phyloP scores from a whole-genome alignment of 768 basidiomycete genomes.

The Leccinum barrowsii region DNA sequence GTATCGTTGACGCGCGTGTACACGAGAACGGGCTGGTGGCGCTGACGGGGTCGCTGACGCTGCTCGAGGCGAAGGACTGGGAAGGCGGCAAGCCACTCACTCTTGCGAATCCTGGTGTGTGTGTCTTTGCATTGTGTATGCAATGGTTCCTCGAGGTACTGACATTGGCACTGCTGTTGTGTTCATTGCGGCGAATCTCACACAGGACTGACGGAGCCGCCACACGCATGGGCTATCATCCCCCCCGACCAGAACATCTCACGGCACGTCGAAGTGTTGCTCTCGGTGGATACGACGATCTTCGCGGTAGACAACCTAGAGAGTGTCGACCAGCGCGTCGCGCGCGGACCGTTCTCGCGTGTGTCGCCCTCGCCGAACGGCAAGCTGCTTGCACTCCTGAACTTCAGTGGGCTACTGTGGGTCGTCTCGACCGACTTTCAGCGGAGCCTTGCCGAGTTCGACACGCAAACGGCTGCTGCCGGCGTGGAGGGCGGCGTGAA shows the following conservation, averaged over 20 bases:
- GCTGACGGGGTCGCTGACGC: conserved; percentile 66
- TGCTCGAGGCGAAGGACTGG: conserved; percentile 90
- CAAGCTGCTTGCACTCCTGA: conserved; percentile 83
- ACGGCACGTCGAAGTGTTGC: conserved; percentile 83
- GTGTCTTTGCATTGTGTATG: conserved; percentile 24
- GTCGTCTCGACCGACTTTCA: conserved; percentile 96
- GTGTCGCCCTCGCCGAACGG: conserved; percentile 92
- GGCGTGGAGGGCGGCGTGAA: conserved; percentile 56
- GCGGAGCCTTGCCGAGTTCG: conserved; percentile 82
- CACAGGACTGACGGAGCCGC: conserved; percentile 71
- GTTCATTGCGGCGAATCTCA: background rate
- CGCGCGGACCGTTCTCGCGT: conserved; percentile 84
- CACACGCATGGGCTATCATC: conserved; percentile 83
- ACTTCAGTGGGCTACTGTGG: conserved; percentile 70
- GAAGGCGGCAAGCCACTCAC: conserved; percentile 69
- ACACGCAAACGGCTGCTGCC: conserved; percentile 56
- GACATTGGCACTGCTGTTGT: background rate
- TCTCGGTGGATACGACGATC: conserved; percentile 79
- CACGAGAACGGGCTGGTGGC: conserved; percentile 88
- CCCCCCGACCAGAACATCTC: conserved; percentile 88
- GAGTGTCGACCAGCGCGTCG: conserved; percentile 80
- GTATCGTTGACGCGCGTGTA: conserved; percentile 80
- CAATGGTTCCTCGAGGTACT: background rate
- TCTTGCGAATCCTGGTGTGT: conserved; percentile 72
- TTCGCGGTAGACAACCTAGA: conserved; percentile 87